These are phyloP conservation scores for Apiotrichum laibachii DNA, from an alignment of 1,284 basidiomycete genomes.

Conservation along the genomic window DNA sequence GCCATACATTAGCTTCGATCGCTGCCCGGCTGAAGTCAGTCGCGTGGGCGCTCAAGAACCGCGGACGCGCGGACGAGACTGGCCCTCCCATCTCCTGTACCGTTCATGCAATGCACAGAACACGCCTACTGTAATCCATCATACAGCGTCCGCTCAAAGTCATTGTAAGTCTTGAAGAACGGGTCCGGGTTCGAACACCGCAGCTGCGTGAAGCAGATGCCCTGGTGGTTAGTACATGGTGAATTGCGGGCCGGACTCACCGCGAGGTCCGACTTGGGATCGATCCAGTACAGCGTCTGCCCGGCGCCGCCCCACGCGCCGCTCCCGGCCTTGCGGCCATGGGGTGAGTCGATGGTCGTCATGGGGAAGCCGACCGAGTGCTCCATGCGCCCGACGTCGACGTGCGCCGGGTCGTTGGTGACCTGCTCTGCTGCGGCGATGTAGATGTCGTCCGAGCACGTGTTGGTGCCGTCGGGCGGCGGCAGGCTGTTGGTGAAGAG, in stretches of 20 bases:
- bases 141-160: conserved; percentile 35
- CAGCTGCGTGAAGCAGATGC: conserved; percentile 22
- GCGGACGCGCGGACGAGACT: too few species aligned
- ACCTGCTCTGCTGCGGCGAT: neutral
- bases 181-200: conserved; percentile 19
- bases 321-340: conserved; percentile 26
- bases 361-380: conserved; percentile 21
- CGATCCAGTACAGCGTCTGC: conserved; percentile 38
- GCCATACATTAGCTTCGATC: too few species aligned
- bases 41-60: too few species aligned
- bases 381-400: neutral
- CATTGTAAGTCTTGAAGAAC: conserved; percentile 25
- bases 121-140: conserved; percentile 21
- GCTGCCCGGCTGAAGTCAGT: too few species aligned
- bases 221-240: neutral
- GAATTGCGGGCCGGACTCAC: conserved; percentile 17
- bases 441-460: neutral
- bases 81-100: too few species aligned
- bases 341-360: conserved; percentile 15
- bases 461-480: neutral
- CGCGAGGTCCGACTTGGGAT: conserved; percentile 31
- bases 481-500: conserved; percentile 25
- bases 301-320: conserved; percentile 35
- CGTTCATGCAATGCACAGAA: neutral
- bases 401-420: neutral